Evolutionary conservation across 2,329 filamentous ascomycete genomes (phyloP), one percentile per base, ranked within the genome.

Genomic region (Aspergillus ibericus): DNA sequence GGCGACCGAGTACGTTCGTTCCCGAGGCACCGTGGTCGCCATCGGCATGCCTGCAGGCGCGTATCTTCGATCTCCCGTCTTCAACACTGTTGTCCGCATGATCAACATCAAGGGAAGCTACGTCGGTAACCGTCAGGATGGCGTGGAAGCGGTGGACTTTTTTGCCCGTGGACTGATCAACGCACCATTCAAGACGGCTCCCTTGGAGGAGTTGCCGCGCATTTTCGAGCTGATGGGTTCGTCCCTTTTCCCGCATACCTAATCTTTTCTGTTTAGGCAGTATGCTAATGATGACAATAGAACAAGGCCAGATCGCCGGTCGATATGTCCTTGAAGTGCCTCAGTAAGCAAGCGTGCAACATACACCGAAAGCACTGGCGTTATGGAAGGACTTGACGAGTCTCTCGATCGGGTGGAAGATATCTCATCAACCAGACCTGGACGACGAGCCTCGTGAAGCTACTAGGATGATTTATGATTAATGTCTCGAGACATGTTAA

Each of bases 61-160:
- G 2, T 90, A 83, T 77, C 83, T 97, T 64, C 85, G 85, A 67
- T 92, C 93, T 1, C 90, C 92, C 38, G 92, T 97, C 56, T 96
- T 97, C 75, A 88, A 93, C 72, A 91, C 89, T 7, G 93, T 97
- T 62, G 83, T 93, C 72, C 83, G 88, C 78, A 96, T 96, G 92
- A 88, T 97, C 80, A 88, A 78, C 69, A 97, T 98, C 82, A 91
- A 91, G 81, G 93, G 93, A 60, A 92, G 88, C 68, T 97, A 97
- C 74, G 93, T 98, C 66, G 93, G 93, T 58, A 97, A 96, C 81
- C 86, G 93, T 66, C 87, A 89, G 73, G 93, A 98, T 74, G 89
- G 88, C 1, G 85, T 88, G 54, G 93, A 98, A 81, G 93, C 93
- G 2, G 82, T 98, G 62, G 93, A 97, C 66, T 97, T 97, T 81